Conservation (phyloP, 2,329 filamentous ascomycete genomes). For the Fusarium bactridioides region DNA sequence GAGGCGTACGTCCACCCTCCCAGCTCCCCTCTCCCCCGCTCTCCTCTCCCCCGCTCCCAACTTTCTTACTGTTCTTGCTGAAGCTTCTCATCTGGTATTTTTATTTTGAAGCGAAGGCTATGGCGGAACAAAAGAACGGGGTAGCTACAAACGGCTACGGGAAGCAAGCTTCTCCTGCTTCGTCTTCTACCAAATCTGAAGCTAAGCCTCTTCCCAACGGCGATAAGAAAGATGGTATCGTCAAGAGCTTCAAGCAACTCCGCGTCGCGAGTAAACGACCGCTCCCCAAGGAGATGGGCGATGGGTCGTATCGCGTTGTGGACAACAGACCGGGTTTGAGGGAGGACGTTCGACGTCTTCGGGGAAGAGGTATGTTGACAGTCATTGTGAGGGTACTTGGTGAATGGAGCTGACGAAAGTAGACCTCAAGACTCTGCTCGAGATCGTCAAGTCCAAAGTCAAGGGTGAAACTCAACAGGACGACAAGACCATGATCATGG, state of each 20-base stretch:
- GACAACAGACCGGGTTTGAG: conserved; percentile 53
- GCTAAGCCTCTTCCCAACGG: not conserved
- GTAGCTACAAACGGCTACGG: conserved; percentile 34
- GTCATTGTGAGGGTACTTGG: too few relatives aligned
- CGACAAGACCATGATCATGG: conserved; percentile 82
- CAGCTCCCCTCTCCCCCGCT: not conserved
- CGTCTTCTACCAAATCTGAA: not conserved
- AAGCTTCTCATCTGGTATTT: not conserved
- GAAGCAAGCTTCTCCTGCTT: conserved; percentile 12
- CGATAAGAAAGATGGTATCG: conserved; percentile 37
- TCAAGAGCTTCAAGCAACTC: conserved; percentile 45
- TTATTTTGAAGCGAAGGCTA: not conserved
- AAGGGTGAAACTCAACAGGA: conserved; percentile 70
- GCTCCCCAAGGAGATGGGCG: conserved; percentile 67
- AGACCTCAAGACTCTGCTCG: conserved; percentile 70
- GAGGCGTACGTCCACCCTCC: not conserved
- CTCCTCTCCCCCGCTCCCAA: not conserved
- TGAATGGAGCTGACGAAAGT: conserved; percentile 33
- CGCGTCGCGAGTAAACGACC: conserved; percentile 64
- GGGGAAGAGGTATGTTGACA: conserved; percentile 21
- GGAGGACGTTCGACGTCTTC: conserved; percentile 37
- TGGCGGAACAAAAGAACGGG: conserved; percentile 40
- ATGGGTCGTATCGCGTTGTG: conserved; percentile 64
- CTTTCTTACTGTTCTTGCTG: not conserved
- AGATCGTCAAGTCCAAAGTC: conserved; percentile 68